Evolutionary conservation across 345 rosid genomes (phyloP).

Genomic region (Syzygium jambos): DNA sequence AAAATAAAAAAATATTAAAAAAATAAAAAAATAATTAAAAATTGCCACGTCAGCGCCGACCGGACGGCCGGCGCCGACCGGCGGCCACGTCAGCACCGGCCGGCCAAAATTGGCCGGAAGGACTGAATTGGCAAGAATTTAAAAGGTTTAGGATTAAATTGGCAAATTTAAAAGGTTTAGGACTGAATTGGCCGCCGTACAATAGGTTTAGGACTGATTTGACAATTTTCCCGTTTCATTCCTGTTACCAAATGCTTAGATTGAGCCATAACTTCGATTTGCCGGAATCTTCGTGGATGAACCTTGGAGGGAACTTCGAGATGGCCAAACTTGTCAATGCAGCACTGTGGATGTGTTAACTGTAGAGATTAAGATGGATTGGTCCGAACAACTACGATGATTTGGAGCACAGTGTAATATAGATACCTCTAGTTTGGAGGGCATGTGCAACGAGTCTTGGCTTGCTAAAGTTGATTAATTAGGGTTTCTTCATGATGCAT

Average conservation of each 20-base stretch:
- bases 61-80: too few relatives aligned
- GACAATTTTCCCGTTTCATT: too few relatives aligned
- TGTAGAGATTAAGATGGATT: neutral
- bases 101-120: too few relatives aligned
- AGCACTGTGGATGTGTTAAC: neutral
- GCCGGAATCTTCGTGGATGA: rapidly evolving
- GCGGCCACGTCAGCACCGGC: too few relatives aligned
- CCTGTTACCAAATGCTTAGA: neutral
- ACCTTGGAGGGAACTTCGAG: neutral
- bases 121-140: too few relatives aligned
- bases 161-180: too few relatives aligned
- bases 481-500: neutral
- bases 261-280: neutral
- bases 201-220: too few relatives aligned
- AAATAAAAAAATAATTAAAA: too few relatives aligned
- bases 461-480: neutral
- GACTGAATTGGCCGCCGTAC: too few relatives aligned
- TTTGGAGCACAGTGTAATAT: neutral
- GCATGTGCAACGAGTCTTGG: neutral
- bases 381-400: neutral
- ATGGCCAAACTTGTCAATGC: neutral
- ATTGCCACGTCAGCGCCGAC: too few relatives aligned
- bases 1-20: too few relatives aligned
- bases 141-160: too few relatives aligned
- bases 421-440: neutral